A percentile compares a stretch with the other conserved stretches of the same genome.
These are phyloP conservation scores for Talaromyces proteolyticus DNA, from an alignment of 495 filamentous ascomycete species.

Conservation along the genomic window DNA sequence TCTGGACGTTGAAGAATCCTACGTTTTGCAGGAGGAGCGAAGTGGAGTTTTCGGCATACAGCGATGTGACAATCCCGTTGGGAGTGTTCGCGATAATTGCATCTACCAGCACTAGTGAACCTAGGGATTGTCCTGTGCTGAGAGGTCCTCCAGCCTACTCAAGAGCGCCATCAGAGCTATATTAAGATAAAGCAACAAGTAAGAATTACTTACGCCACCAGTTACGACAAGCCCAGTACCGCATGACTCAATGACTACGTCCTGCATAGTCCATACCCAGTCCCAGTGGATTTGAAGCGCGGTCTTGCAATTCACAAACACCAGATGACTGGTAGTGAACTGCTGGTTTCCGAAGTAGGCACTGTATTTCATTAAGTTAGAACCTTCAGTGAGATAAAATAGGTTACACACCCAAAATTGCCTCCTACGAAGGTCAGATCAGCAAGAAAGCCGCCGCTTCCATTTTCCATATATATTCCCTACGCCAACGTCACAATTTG, in stretches of 20 bases:
- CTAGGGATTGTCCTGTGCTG: slow-evolving; percentile 43
- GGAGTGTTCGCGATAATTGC: slow-evolving; percentile 56
- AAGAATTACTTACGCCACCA: slow-evolving; percentile 7
- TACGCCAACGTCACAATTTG: slow-evolving; percentile 16
- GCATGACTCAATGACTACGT: slow-evolving; percentile 19
- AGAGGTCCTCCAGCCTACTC: slow-evolving; percentile 11
- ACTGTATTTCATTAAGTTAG: slow-evolving; percentile 1
- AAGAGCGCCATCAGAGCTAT: background rate
- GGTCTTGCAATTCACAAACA: slow-evolving; percentile 41
- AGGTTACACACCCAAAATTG: slow-evolving; percentile 27
- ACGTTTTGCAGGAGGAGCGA: slow-evolving; percentile 14
- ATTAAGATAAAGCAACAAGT: background rate
- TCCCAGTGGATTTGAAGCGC: slow-evolving; percentile 51
- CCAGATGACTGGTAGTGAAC: slow-evolving; percentile 45
- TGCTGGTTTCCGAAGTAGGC: slow-evolving; percentile 50
- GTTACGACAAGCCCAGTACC: slow-evolving; percentile 18
- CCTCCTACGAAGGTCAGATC: slow-evolving; percentile 42
- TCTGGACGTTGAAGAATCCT: slow-evolving; percentile 10
- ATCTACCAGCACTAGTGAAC: slow-evolving; percentile 65
- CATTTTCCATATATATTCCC: slow-evolving; percentile 40
- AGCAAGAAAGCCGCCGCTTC: slow-evolving; percentile 34
- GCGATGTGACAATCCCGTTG: slow-evolving; percentile 51
- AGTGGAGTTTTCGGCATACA: slow-evolving; percentile 16
- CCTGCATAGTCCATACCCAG: slow-evolving; percentile 47
- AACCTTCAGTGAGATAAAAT: too few species aligned